A percentile compares a stretch with the other conserved stretches of the same genome.
These are phyloP conservation scores for Porphyra umbilicalis DNA, from an alignment of 31 red algal species.

Conservation along the genomic window DNA sequence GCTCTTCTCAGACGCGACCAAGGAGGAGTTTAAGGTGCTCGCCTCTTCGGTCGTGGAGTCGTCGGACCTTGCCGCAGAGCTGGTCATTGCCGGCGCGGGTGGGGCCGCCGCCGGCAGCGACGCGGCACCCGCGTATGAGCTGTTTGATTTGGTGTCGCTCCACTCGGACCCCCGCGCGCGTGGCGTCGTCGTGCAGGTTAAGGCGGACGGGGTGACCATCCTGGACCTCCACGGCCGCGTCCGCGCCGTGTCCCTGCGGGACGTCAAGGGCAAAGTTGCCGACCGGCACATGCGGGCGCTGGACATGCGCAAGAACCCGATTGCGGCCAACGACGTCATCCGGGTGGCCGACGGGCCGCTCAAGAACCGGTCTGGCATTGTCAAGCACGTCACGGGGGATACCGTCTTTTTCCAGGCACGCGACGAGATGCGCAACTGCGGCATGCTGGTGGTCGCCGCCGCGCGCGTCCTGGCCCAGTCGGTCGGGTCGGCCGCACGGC, in stretches of 20 bases:
- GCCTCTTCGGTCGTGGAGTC: constrained; percentile 64
- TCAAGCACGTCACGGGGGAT: constrained; percentile 62
- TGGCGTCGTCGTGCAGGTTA: constrained; percentile 77
- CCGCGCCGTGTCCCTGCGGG: not conserved
- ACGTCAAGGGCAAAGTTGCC: constrained; percentile 53
- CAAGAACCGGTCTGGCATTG: constrained; percentile 62
- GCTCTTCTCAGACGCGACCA: constrained; percentile 69
- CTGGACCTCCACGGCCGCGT: constrained; percentile 12
- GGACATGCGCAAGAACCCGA: constrained; percentile 59
- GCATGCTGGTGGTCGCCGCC: constrained; percentile 55
- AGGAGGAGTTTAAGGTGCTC: constrained; percentile 61
- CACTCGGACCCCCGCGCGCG: constrained; percentile 47
- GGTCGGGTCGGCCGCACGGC: not conserved
- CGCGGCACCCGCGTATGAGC: constrained; percentile 22
- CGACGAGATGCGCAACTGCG: constrained; percentile 80
- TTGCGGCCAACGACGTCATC: constrained; percentile 62
- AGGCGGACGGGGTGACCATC: constrained; percentile 51
- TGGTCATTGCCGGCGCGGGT: not conserved
- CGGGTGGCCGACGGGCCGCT: constrained; percentile 63
- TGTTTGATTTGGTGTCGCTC: constrained; percentile 85
- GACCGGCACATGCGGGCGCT: constrained; percentile 42
- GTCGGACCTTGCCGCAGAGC: constrained; percentile 37
- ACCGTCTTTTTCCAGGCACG: constrained; percentile 74
- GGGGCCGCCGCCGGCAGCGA: not conserved
- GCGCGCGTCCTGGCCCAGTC: constrained; percentile 36